A percentile compares a stretch with the other conserved stretches of the same genome.
Evolutionary conservation across 805 yeast species (phyloP).

Genomic region (Cyberlindnera misumaiensis): DNA sequence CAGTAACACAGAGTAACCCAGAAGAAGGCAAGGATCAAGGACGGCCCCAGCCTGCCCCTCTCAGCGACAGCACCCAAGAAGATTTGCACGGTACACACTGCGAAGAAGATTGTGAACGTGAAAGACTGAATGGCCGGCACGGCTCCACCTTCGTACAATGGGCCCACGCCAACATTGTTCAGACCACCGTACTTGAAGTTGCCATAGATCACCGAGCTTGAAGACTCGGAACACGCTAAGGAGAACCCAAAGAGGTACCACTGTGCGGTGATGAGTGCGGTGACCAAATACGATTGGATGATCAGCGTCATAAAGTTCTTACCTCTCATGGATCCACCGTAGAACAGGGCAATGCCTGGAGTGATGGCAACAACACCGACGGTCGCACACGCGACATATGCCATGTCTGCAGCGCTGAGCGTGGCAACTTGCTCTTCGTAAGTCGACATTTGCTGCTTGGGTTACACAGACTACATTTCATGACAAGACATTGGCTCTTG

Average conservation of each 20-base stretch:
- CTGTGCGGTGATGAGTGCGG: constrained; percentile 68
- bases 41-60: constrained; percentile 83
- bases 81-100: constrained; percentile 84
- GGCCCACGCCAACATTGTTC: constrained; percentile 56
- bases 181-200: constrained; percentile 76
- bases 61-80: constrained; percentile 89
- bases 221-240: constrained; percentile 69
- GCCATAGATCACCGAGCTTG: constrained; percentile 70
- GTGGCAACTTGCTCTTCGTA: constrained; percentile 18
- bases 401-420: constrained; percentile 40
- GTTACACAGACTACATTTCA: too few species aligned
- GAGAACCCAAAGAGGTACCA: constrained; percentile 99
- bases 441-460: too few species aligned
- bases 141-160: constrained; percentile 61
- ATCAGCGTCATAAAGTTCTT: constrained; percentile 75
- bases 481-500: too few species aligned
- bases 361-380: constrained; percentile 66
- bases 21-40: constrained; percentile 66
- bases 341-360: constrained; percentile 88
- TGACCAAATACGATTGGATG: constrained; percentile 67
- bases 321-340: constrained; percentile 61
- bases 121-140: constrained; percentile 46
- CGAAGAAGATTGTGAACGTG: constrained; percentile 86
- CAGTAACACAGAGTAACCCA: constrained; percentile 92
- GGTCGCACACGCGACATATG: constrained; percentile 31